These are phyloP conservation scores for Calophaca sinica DNA, from an alignment of 306 rosid genomes.

Conservation along the genomic window DNA sequence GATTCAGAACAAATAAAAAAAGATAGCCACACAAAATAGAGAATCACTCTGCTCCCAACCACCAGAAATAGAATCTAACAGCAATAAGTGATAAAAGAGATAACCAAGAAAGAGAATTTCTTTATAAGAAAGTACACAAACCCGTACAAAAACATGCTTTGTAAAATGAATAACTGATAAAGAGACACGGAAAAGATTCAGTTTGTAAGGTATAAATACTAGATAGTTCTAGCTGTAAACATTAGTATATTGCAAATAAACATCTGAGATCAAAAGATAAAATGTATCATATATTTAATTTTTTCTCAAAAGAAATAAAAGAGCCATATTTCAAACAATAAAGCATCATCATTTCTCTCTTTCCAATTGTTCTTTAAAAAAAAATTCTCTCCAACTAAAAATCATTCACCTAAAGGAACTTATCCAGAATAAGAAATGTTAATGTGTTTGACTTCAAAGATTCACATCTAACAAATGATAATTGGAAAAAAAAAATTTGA, in stretches of 20 bases:
- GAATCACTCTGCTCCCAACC: slow-evolving; percentile 38
- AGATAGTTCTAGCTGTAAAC: slow-evolving; percentile 30
- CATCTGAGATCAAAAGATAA: slow-evolving; percentile 12
- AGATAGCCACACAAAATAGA: slow-evolving; percentile 35
- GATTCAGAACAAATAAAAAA: slow-evolving; percentile 26
- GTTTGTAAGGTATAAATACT: slow-evolving; percentile 19
- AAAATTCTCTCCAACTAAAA: slow-evolving; percentile 21
- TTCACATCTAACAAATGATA: slow-evolving; percentile 7
- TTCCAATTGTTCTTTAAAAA: slow-evolving; percentile 9
- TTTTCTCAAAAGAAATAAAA: background rate
- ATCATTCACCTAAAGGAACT: slow-evolving; percentile 28
- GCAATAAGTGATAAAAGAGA: slow-evolving; percentile 26
- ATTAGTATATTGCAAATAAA: slow-evolving; percentile 25
- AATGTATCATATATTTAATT: background rate
- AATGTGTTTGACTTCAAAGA: slow-evolving; percentile 33
- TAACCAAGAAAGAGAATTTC: slow-evolving; percentile 22
- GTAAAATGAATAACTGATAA: slow-evolving; percentile 23
- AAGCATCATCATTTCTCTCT: slow-evolving; percentile 27
- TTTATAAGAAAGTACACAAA: slow-evolving; percentile 28
- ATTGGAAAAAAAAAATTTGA: slow-evolving; percentile 28
- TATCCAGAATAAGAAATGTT: slow-evolving; percentile 18
- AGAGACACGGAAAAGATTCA: slow-evolving; percentile 16
- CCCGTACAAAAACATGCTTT: slow-evolving; percentile 8
- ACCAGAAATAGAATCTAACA: slow-evolving; percentile 42
- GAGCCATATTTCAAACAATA: slow-evolving; percentile 3